These are phyloP conservation scores for Paraleonurus japonicus DNA, from an alignment of 257 asterid genomes.

Conservation along the genomic window DNA sequence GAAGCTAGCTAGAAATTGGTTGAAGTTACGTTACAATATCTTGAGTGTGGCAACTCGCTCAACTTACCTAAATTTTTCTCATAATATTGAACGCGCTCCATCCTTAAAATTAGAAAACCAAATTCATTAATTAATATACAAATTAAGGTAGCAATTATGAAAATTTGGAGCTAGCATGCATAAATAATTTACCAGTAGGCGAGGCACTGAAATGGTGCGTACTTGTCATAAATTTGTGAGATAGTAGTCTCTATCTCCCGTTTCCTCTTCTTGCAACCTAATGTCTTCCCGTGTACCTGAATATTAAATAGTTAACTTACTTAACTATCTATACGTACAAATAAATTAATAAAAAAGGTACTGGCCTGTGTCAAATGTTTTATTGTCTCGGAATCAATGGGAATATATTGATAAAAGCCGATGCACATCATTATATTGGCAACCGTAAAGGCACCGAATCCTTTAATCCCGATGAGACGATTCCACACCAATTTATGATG, in stretches of 20 bases:
- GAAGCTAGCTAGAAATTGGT: background rate
- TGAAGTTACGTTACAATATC: slow-evolving; percentile 27
- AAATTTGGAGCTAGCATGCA: no score
- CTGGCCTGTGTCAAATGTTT: slow-evolving; percentile 44
- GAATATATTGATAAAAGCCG: slow-evolving; percentile 40
- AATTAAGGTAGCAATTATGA: no score
- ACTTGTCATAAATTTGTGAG: slow-evolving; percentile 36
- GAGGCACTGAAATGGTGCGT: slow-evolving; percentile 53
- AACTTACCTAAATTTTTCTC: slow-evolving; percentile 40
- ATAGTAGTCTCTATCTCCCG: background rate
- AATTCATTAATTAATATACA: no score
- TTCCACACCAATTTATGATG: background rate
- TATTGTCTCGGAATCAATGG: slow-evolving; percentile 45
- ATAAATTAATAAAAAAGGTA: background rate
- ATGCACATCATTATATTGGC: slow-evolving; percentile 48
- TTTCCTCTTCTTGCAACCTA: background rate
- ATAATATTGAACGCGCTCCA: slow-evolving; percentile 38
- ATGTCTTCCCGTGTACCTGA: slow-evolving; percentile 28
- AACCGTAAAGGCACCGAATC: slow-evolving; percentile 39
- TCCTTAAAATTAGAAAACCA: no score
- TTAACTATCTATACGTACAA: background rate
- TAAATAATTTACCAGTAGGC: no score
- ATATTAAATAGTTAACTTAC: no score
- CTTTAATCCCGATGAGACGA: slow-evolving; percentile 18
- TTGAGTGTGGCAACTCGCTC: slow-evolving; percentile 29